These are phyloP conservation scores for Fusarium multiceps DNA, from an alignment of 2,329 filamentous ascomycete species.

Conservation along the genomic window DNA sequence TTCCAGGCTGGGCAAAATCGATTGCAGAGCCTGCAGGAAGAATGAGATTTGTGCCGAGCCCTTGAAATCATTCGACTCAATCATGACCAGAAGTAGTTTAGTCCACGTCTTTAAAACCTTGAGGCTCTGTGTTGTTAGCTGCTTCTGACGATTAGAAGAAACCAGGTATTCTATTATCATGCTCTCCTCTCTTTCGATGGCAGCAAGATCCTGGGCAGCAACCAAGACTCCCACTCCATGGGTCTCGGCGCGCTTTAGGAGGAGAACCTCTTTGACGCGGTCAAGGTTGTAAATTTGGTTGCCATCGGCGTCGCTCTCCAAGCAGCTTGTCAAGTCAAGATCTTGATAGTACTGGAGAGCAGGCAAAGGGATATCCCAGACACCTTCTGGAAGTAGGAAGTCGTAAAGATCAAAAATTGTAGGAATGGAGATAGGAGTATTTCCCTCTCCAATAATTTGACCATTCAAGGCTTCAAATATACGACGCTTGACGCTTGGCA, in stretches of 20 bases:
- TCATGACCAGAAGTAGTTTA: conserved; percentile 83
- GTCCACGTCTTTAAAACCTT: conserved; percentile 85
- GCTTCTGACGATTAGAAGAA: conserved; percentile 71
- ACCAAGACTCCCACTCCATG: conserved; percentile 61
- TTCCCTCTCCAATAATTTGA: conserved; percentile 73
- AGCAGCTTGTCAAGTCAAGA: conserved; percentile 74
- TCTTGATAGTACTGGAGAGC: conserved; percentile 70
- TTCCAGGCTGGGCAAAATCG: conserved; percentile 89
- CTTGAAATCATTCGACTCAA: conserved; percentile 84
- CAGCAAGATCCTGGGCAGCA: conserved; percentile 60
- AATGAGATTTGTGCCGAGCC: conserved; percentile 78
- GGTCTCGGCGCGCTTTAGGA: conserved; percentile 74
- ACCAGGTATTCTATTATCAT: conserved; percentile 70
- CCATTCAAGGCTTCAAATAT: conserved; percentile 82
- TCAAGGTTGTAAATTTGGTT: conserved; percentile 73
- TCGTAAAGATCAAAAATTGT: conserved; percentile 94
- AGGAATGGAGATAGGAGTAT: conserved; percentile 73
- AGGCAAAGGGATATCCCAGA: conserved; percentile 65
- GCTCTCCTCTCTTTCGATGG: conserved; percentile 68
- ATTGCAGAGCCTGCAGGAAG: conserved; percentile 85
- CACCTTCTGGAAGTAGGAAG: conserved; percentile 71
- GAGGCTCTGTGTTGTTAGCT: conserved; percentile 67
- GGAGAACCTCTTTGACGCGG: conserved; percentile 78
- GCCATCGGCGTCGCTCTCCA: conserved; percentile 68
- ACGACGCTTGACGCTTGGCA: conserved; percentile 75